These are phyloP conservation scores for Boletus rex-veris DNA, from an alignment of 768 basidiomycete species.

Conservation along the genomic window DNA sequence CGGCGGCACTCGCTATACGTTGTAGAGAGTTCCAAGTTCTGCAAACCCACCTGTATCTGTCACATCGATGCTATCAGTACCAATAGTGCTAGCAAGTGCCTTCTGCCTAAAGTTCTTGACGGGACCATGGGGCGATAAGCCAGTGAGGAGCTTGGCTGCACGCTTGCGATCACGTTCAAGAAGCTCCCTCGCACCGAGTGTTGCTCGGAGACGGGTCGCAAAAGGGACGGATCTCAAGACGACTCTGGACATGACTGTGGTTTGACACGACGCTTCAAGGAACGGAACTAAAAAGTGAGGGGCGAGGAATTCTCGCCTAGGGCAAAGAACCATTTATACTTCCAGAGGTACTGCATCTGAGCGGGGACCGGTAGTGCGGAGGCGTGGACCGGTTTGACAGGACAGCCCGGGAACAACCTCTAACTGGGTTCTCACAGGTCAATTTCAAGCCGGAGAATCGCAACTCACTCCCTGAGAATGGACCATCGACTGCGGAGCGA, in stretches of 20 bases:
- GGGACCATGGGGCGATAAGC: slow-evolving; percentile 54
- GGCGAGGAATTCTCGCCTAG: not conserved
- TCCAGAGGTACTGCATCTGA: not conserved
- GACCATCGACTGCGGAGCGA: not conserved
- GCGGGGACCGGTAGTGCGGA: not conserved
- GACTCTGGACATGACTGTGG: slow-evolving; percentile 34
- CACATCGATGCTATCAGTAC: slow-evolving; percentile 44
- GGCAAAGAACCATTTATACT: slow-evolving; percentile 18
- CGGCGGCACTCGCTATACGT: not conserved
- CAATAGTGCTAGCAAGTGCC: slow-evolving; percentile 2
- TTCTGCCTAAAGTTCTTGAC: slow-evolving; percentile 25
- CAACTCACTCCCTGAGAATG: not conserved
- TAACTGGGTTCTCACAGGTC: not conserved
- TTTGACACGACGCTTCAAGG: not conserved
- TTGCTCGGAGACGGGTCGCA: slow-evolving; percentile 38
- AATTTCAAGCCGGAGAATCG: not conserved
- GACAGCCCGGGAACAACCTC: not conserved
- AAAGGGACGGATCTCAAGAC: slow-evolving; percentile 43
- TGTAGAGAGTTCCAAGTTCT: not conserved
- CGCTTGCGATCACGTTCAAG: slow-evolving; percentile 52
- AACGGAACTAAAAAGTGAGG: not conserved
- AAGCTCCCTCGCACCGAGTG: slow-evolving; percentile 44
- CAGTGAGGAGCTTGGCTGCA: slow-evolving; percentile 53
- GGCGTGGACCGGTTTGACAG: not conserved
- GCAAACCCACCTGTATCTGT: slow-evolving; percentile 46